phyloP scores from a whole-genome alignment of 1,139 yeast species.

The Pichia sp. region DNA sequence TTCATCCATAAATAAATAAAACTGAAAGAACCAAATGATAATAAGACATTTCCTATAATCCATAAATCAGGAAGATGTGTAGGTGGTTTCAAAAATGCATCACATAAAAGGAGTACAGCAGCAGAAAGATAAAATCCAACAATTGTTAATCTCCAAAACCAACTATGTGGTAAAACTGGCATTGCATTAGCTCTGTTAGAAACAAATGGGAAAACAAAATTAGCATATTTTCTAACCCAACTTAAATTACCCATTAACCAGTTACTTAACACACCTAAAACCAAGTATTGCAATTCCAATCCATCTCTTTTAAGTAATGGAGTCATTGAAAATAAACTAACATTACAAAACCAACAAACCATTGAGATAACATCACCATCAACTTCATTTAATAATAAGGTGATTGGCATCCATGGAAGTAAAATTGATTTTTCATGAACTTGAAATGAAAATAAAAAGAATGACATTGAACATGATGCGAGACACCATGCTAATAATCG shows the following conservation, averaged over 20 bases:
- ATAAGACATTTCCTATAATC: constrained; percentile 67
- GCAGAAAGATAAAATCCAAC: constrained; percentile 54
- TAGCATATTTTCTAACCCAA: constrained; percentile 40
- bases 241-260: constrained; percentile 72
- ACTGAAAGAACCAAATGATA: constrained; percentile 71
- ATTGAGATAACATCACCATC: constrained; percentile 59
- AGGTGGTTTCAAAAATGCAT: constrained; percentile 50
- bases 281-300: constrained; percentile 63
- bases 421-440: constrained; percentile 92
- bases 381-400: constrained; percentile 57
- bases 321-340: constrained; percentile 80
- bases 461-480: constrained; percentile 80
- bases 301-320: constrained; percentile 80
- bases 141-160: constrained; percentile 54
- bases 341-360: constrained; percentile 81
- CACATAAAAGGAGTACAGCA: constrained; percentile 48
- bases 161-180: constrained; percentile 44
- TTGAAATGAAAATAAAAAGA: constrained; percentile 85
- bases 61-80: constrained; percentile 71
- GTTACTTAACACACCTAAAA: constrained; percentile 58
- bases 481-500: constrained; percentile 66
- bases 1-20: constrained; percentile 76
- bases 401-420: constrained; percentile 80
- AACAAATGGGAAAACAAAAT: constrained; percentile 27
- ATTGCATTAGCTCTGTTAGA: constrained; percentile 32